Conservation (phyloP, 805 yeast species). For the Schizosaccharomyces osmophilus region DNA sequence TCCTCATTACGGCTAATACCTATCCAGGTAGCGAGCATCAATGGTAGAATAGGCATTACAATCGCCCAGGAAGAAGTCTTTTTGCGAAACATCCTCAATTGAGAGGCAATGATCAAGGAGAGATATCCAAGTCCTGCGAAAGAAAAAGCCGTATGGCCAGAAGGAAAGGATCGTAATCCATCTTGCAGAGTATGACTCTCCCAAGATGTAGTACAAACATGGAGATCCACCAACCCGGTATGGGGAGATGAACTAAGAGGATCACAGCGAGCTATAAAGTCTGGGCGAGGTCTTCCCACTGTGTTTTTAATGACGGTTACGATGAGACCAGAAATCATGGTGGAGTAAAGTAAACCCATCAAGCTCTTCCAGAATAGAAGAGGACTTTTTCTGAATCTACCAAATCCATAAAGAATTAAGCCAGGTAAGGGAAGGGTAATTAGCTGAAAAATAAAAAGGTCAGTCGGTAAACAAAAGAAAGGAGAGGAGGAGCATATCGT, state of each 20-base stretch:
- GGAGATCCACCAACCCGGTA: conserved; percentile 13
- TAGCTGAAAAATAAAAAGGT: not conserved
- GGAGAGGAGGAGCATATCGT: not conserved
- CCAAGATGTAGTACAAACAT: conserved; percentile 16
- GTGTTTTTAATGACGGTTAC: conserved; percentile 30
- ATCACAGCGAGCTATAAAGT: conserved; percentile 64
- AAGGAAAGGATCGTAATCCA: conserved; percentile 34
- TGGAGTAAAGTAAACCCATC: not conserved
- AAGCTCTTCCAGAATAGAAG: not conserved
- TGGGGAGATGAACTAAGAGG: conserved; percentile 26
- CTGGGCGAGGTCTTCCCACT: conserved; percentile 83
- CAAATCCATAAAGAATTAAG: not conserved
- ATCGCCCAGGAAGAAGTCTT: conserved; percentile 11
- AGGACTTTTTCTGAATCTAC: not conserved
- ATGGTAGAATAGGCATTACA: conserved; percentile 12
- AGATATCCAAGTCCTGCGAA: conserved; percentile 28
- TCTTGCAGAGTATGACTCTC: conserved; percentile 13
- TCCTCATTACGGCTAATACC: conserved; percentile 78
- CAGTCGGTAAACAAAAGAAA: not conserved
- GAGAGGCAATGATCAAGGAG: conserved; percentile 26
- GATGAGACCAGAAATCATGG: not conserved
- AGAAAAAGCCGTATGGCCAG: conserved; percentile 34
- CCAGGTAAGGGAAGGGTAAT: not conserved
- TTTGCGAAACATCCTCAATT: conserved; percentile 20
- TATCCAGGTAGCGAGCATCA: conserved; percentile 42